Base-by-base conservation (phyloP, 352 stramenopile species). In the Phytophthora fragariaefolia region DNA sequence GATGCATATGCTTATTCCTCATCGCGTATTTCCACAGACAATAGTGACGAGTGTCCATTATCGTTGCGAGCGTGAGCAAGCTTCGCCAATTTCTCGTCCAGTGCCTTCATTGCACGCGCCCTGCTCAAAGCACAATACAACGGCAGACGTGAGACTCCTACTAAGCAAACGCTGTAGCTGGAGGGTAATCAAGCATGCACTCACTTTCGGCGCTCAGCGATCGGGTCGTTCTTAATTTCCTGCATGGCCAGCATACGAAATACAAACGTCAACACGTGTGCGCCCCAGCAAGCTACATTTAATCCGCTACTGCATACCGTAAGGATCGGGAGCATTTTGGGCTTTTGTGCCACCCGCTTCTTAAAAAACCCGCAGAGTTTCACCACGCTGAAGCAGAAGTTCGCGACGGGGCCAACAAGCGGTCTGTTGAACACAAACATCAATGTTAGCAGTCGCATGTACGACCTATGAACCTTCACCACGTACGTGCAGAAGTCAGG, bases 81-180 rank as follows among this genome's bases (percentile, higher is more conserved):
- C 55, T 96, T 96, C 30, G 88, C 88, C 24, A 96, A 69, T 36
- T 96, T 96, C 58, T 94, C 88, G 48, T 96, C 88, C n/a, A 96
- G 71, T 23, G 88, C 88, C 50, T 92, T 93, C 86, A 96, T 95
- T 10, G 88, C 88, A 66, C 88, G 76, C 34, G 86, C 88, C 74
- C 88, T 96, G 51, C 3, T 36, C 15, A 42, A 1, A 47, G 17
- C n/a, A 47, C 17, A 24, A 20, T n/a, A 66, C 17, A 51, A 28
- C 13, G 32, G 5, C 4, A 40, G 27, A 32, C 46, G 34, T 63
- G 43, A 58, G 22, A 5, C 17, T 20, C 9, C n/a, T 20, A 28
- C 28, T 6, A 17, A 3, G 6, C 34, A 7, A 47, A 22, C 9
- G 10, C 5, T 3, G 24, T 24, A 24, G 17, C 38, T 23, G 9